These are phyloP conservation scores for Scheffersomyces cryptocercus DNA, from an alignment of 1,139 yeast genomes.

Conservation along the genomic window DNA sequence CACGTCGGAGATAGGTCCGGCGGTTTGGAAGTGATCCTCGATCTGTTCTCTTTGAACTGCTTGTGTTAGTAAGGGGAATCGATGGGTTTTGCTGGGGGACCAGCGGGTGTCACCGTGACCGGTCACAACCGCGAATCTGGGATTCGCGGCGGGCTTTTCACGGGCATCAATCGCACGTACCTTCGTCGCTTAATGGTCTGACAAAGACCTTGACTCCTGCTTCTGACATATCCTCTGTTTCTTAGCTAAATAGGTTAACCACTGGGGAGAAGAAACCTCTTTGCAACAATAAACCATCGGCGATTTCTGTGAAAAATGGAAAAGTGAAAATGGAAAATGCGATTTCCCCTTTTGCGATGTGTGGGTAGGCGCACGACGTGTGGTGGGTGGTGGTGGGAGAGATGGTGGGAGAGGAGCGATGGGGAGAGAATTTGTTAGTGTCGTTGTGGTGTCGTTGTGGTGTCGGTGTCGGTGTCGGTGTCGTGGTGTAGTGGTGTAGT, in stretches of 20 bases:
- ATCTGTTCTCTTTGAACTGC: conserved; percentile 55
- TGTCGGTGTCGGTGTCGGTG: too few relatives aligned
- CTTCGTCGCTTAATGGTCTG: conserved; percentile 40
- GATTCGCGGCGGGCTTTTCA: neutral
- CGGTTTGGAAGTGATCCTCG: conserved; percentile 63
- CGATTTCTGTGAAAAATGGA: too few relatives aligned
- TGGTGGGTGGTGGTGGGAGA: too few relatives aligned
- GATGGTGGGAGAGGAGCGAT: too few relatives aligned
- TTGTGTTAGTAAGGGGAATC: conserved; percentile 15
- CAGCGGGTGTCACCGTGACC: too few relatives aligned
- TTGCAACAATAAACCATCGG: too few relatives aligned
- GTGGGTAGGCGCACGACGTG: neutral
- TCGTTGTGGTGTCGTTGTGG: too few relatives aligned
- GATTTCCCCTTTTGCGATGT: neutral
- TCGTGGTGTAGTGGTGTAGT: too few relatives aligned
- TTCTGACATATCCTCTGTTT: conserved; percentile 21
- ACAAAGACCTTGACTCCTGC: conserved; percentile 36
- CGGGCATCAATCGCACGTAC: conserved; percentile 15
- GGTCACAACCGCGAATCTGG: too few relatives aligned
- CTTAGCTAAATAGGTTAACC: conserved; percentile 6
- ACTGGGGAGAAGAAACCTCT: conserved; percentile 1
- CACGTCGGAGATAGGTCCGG: conserved; percentile 67
- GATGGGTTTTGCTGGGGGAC: too few relatives aligned
- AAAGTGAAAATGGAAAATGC: too few relatives aligned
- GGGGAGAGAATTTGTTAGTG: too few relatives aligned